phyloP scores from a whole-genome alignment of 768 basidiomycete genomes.

The Phlebiopsis flavidoalba region DNA sequence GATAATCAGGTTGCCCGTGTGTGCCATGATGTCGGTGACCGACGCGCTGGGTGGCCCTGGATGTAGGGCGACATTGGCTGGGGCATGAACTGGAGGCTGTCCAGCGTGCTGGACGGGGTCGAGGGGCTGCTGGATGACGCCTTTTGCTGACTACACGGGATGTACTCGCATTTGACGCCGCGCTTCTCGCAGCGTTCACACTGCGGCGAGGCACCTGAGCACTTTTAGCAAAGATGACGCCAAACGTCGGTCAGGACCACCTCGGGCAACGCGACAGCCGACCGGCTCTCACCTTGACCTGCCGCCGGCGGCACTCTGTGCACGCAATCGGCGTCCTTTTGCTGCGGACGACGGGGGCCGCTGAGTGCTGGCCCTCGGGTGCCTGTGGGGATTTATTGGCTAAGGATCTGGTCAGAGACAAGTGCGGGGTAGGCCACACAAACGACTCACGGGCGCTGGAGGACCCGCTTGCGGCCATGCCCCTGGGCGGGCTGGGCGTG shows the following conservation, averaged over 20 bases:
- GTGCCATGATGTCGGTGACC: constrained; percentile 10
- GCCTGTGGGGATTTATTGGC: not conserved
- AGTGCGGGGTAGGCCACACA: not conserved
- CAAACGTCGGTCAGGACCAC: not conserved
- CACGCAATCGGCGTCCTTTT: constrained; percentile 51
- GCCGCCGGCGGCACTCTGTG: constrained; percentile 45
- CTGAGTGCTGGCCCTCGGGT: constrained; percentile 13
- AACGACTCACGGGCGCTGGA: constrained; percentile 5
- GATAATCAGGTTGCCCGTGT: not conserved
- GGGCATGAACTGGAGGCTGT: not conserved
- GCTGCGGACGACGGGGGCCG: constrained; percentile 23
- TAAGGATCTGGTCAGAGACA: not conserved
- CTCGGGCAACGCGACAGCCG: not conserved
- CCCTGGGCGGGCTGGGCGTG: constrained; percentile 5
- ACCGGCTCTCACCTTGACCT: constrained; percentile 42
- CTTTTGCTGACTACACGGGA: constrained; percentile 34
- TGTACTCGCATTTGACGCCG: constrained; percentile 34
- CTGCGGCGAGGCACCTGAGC: constrained; percentile 20
- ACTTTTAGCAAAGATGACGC: constrained; percentile 12
- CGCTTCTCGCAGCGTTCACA: constrained; percentile 40
- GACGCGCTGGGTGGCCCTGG: not conserved
- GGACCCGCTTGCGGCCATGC: not conserved
- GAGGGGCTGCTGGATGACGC: constrained; percentile 11
- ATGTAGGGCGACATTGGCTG: constrained; percentile 3
- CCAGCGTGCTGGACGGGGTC: constrained; percentile 8